Percentiles rank a stretch among this genome's conserved stretches.
Conservation (phyloP, 371 early-diverging fungal genomes). For the Rhizopus stolonifer region DNA sequence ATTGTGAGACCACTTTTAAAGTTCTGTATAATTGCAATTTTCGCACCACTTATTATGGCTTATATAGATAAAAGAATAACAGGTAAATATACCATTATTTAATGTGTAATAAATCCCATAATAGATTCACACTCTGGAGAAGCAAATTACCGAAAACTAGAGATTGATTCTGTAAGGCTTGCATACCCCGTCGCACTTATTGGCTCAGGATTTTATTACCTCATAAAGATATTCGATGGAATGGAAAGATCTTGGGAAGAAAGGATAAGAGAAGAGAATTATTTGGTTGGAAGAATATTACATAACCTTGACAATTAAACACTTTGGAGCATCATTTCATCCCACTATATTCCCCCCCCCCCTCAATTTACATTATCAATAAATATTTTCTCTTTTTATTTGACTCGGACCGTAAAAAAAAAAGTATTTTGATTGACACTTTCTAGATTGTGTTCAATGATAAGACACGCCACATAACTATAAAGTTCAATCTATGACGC, state of each 20-base stretch:
- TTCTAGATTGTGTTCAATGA: neutral
- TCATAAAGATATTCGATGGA: conserved; percentile 31
- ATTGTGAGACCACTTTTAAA: conserved; percentile 8
- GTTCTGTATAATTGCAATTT: neutral
- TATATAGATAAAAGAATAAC: conserved; percentile 9
- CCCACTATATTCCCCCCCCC: neutral
- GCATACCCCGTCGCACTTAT: conserved; percentile 42
- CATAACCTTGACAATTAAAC: conserved; percentile 56
- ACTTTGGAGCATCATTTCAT: neutral
- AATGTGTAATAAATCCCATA: neutral
- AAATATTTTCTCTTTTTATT: neutral
- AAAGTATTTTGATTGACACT: no score
- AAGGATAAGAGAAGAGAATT: conserved; percentile 61
- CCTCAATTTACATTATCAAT: neutral
- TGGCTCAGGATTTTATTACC: conserved; percentile 19
- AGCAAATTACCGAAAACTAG: neutral
- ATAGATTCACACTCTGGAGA: neutral
- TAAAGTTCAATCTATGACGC: neutral
- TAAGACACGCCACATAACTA: neutral
- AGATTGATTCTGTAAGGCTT: conserved; percentile 27
- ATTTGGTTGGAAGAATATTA: conserved; percentile 61
- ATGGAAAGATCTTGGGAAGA: conserved; percentile 47
- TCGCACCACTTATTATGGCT: conserved; percentile 9
- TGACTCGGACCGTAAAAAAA: no score
- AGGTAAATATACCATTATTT: conserved; percentile 3